Percentiles rank a stretch among this genome's conserved stretches.
Evolutionary conservation across 306 rosid genomes (phyloP).

Genomic region (Quercus ilex): DNA sequence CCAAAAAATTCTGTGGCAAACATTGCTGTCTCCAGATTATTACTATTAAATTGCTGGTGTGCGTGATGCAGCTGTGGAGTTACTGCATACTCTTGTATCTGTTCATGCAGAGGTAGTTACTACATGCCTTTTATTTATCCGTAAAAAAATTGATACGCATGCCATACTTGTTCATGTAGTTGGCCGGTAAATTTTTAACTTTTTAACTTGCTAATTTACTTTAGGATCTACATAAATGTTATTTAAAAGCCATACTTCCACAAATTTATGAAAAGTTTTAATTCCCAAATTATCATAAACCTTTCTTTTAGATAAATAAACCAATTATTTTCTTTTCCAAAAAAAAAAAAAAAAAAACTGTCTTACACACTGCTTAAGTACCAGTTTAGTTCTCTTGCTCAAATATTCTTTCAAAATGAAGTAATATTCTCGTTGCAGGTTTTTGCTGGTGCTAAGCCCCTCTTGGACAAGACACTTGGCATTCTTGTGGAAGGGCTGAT

Average conservation of each 20-base stretch:
- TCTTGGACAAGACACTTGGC: slow-evolving; percentile 94
- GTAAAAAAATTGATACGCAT: neutral
- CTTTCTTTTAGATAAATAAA: too few relatives aligned
- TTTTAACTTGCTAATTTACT: neutral
- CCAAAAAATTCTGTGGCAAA: slow-evolving; percentile 3
- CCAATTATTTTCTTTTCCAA: too few relatives aligned
- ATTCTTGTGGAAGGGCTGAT: slow-evolving; percentile 97
- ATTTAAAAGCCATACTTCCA: neutral
- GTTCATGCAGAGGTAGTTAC: slow-evolving; percentile 94
- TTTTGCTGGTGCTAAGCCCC: slow-evolving; percentile 91
- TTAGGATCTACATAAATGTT: neutral
- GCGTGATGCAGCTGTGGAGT: slow-evolving; percentile 94
- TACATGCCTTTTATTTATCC: slow-evolving; percentile 14
- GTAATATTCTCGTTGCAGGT: slow-evolving; percentile 46
- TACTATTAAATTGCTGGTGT: slow-evolving; percentile 27
- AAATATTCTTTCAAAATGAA: slow-evolving; percentile 12
- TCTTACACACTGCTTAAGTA: neutral
- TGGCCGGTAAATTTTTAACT: neutral
- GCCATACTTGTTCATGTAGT: neutral
- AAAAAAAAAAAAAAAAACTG: too few relatives aligned
- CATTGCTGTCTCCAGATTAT: slow-evolving; percentile 14
- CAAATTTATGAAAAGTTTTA: neutral
- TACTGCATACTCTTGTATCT: slow-evolving; percentile 90
- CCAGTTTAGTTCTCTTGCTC: slow-evolving; percentile 13
- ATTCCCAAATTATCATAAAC: too few relatives aligned